Evolutionary conservation across 306 rosid genomes (phyloP).

Genomic region (Abrus precatorius): DNA sequence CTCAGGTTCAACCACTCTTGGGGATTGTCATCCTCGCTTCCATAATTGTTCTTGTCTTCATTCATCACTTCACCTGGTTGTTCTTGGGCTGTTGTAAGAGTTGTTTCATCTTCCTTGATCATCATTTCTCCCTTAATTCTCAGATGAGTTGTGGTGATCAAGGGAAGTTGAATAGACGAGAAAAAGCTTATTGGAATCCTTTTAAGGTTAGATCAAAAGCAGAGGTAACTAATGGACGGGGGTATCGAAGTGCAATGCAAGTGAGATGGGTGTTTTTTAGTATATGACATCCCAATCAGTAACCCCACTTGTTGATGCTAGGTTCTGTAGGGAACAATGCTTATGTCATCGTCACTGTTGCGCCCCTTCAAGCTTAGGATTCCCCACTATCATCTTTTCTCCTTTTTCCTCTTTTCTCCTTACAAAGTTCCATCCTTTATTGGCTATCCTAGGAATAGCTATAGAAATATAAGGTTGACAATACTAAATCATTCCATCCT

Average conservation of each 20-base stretch:
- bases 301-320: constrained; percentile 73
- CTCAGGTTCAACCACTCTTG: constrained; percentile 88
- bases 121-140: constrained; percentile 48
- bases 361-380: constrained; percentile 68
- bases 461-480: constrained; percentile 63
- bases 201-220: constrained; percentile 54
- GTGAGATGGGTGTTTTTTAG: constrained; percentile 53
- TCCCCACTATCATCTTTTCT: constrained; percentile 76
- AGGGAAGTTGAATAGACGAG: constrained; percentile 41
- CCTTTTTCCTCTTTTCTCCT: constrained; percentile 53
- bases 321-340: constrained; percentile 75
- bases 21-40: constrained; percentile 53
- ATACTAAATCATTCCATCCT: constrained; percentile 44
- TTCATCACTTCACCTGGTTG: constrained; percentile 46
- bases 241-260: constrained; percentile 51
- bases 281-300: constrained; percentile 52
- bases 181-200: constrained; percentile 52
- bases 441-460: constrained; percentile 57
- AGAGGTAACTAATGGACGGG: constrained; percentile 36
- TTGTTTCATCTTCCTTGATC: constrained; percentile 51
- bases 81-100: constrained; percentile 45
- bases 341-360: constrained; percentile 76
- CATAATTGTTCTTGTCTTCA: constrained; percentile 48
- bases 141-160: constrained; percentile 37
- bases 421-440: constrained; percentile 53